Conservation (phyloP, 306 rosid species). For the Sophora flavescens region DNA sequence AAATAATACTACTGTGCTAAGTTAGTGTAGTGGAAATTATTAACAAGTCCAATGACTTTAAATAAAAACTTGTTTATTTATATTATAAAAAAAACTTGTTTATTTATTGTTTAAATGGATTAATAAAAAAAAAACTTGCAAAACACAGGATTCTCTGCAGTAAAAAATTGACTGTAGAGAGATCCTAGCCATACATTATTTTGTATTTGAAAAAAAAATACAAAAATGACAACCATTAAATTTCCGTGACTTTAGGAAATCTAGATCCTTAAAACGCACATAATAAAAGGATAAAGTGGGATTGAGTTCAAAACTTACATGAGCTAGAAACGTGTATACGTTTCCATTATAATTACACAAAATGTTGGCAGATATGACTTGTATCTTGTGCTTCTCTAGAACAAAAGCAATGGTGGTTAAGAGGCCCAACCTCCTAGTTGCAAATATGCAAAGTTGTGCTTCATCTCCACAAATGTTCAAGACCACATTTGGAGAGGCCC, state of each 20-base stretch:
- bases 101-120: no score
- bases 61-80: background rate
- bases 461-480: slow-evolving; percentile 5
- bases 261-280: no score
- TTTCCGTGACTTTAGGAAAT: no score
- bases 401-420: slow-evolving; percentile 59
- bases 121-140: background rate
- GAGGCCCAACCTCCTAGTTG: slow-evolving; percentile 48
- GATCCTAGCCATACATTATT: no score
- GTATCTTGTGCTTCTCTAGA: slow-evolving; percentile 62
- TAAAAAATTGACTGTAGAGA: no score
- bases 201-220: no score
- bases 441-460: slow-evolving; percentile 71
- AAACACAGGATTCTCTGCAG: no score
- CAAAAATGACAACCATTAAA: no score
- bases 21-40: background rate
- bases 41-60: background rate
- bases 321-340: slow-evolving; percentile 62
- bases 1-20: no score
- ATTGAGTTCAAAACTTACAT: slow-evolving; percentile 55
- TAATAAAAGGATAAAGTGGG: background rate
- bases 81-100: background rate
- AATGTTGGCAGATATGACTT: slow-evolving; percentile 60
- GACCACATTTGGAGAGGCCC: slow-evolving; percentile 47
- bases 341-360: slow-evolving; percentile 43